Conservation (phyloP, 2,329 filamentous ascomycete species). For the Ophiosphaerella korrae region DNA sequence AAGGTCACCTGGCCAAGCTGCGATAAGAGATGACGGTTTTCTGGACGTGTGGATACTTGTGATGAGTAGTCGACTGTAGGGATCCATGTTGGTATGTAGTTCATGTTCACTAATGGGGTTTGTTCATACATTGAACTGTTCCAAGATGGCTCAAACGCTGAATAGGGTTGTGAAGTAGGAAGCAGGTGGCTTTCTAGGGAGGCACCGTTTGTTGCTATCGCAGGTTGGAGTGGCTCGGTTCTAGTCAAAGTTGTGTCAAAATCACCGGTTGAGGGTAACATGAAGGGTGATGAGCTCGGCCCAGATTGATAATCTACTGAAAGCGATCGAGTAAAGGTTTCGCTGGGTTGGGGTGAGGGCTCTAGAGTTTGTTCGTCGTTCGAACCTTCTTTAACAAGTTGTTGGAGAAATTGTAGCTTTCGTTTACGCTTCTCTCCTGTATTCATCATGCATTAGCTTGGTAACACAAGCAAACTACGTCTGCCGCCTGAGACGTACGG, state of each 20-base stretch:
- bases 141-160: constrained; percentile 21
- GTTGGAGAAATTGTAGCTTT: constrained; percentile 44
- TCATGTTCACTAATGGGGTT: constrained; percentile 14
- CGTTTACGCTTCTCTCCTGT: constrained; percentile 45
- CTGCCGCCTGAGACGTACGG: constrained; percentile 23
- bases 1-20: constrained; percentile 5
- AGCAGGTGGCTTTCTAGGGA: constrained; percentile 17
- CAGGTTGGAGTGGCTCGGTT: constrained; percentile 12
- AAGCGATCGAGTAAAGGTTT: constrained; percentile 18
- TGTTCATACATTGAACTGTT: constrained; percentile 20
- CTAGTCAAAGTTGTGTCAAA: constrained; percentile 13
- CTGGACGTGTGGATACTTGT: constrained; percentile 7
- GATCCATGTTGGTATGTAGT: constrained; percentile 27
- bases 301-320: constrained; percentile 22
- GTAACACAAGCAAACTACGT: background rate
- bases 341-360: constrained; percentile 16
- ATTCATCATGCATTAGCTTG: no score
- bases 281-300: constrained; percentile 9
- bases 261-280: constrained; percentile 14
- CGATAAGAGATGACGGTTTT: constrained; percentile 14
- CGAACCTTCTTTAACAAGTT: constrained; percentile 34
- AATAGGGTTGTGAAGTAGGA: constrained; percentile 16
- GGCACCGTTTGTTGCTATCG: constrained; percentile 10
- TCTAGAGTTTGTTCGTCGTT: constrained; percentile 19
- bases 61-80: constrained; percentile 14